Base-by-base conservation (phyloP, 2,329 filamentous ascomycete species). In the Trichoderma atroviride region DNA sequence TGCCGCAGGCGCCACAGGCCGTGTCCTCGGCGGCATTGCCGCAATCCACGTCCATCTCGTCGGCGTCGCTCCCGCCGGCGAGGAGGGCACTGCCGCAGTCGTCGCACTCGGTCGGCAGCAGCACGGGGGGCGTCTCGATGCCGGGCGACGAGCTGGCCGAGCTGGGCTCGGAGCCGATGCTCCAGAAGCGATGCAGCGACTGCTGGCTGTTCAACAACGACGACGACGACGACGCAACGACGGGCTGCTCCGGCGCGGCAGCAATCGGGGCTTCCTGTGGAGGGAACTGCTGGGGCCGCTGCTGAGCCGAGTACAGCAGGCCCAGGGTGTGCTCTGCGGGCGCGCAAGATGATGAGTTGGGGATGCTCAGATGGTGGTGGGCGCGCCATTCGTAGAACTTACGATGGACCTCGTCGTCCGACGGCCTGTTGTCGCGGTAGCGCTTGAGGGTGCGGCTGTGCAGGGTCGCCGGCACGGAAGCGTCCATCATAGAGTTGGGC, bases 401-500 rank as follows among this genome's bases (percentile, higher is more conserved):
- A 88, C 87, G 80, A 72, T 89, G 84, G 7, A 89, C 82, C 67
- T 83, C 79, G 7, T 83, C 77, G 40, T 89, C 86, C 0, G 87
- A 85, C 0, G 88, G 88, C 7, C 88, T 81, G 68, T 82, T 85
- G 76, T 89, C 82, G 69, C 88, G 87, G 70, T 86, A 83, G 9
- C 88, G 85, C 79, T 91, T 91, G 75, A 86, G 78, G 0, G 88
- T 91, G 31, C 88, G 85, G 72, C 87, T 85, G 63, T 83, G 79
- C 16, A 88, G 82, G 65, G 87, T 82, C 16, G 82, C 66, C 40
- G 79, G 78, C 66, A 79, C 67, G 71, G 72, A 71, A 69, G 80
- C 76, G 70, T 79, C 76, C 71, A 81, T 78, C 31, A 74, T 75
- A 35, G 79, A 74, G 61, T 76, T 71, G 70, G 82, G 82, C 43